A percentile compares a stretch with the other conserved stretches of the same genome.
Conservation (phyloP, 805 yeast species). For the Nakazawaea populi region DNA sequence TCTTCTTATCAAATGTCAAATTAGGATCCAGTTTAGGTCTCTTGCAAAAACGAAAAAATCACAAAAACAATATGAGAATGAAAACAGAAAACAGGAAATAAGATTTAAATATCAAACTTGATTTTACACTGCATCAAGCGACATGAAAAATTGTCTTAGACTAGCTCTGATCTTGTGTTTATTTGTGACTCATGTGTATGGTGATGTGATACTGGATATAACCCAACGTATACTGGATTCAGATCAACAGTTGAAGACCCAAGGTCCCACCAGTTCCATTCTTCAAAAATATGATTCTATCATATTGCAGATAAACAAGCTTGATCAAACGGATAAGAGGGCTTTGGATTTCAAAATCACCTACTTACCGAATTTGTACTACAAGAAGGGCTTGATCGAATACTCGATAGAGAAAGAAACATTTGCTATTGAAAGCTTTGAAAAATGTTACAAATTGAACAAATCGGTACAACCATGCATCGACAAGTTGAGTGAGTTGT, state of each 20-base stretch:
- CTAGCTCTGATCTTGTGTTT: background rate
- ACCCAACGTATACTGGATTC: background rate
- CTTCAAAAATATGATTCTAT: constrained; percentile 24
- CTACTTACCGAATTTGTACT: constrained; percentile 39
- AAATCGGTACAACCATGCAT: constrained; percentile 39
- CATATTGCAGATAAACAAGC: constrained; percentile 14
- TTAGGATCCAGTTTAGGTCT: too few species aligned
- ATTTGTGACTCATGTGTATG: constrained; percentile 3
- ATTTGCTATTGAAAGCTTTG: constrained; percentile 48
- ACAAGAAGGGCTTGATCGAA: constrained; percentile 58
- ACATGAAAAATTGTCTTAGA: background rate
- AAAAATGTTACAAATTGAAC: constrained; percentile 35
- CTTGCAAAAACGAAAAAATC: too few species aligned
- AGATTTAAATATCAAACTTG: background rate
- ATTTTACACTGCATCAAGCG: background rate
- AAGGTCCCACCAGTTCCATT: constrained; percentile 23
- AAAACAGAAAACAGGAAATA: too few species aligned
- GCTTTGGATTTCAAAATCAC: constrained; percentile 9
- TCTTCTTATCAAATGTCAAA: too few species aligned
- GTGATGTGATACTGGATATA: background rate
- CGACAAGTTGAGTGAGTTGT: constrained; percentile 39
- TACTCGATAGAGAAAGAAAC: constrained; percentile 48
- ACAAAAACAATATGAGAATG: too few species aligned
- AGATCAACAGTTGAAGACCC: constrained; percentile 9
- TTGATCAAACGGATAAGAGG: background rate